Conservation (phyloP, 768 basidiomycete genomes). For the Hysterangium stoloniferum region DNA sequence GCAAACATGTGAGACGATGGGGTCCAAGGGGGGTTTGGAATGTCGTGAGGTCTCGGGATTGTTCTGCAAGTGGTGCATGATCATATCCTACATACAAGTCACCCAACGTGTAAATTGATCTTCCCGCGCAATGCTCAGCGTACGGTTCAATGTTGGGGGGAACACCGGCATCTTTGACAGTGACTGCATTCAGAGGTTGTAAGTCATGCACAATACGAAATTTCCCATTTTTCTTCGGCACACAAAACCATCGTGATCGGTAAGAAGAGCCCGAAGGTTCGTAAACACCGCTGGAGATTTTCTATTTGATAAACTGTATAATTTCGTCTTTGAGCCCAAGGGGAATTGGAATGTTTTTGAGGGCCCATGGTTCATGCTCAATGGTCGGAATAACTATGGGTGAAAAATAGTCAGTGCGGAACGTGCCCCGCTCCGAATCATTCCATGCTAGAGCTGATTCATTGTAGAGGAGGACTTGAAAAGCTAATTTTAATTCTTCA, state of each 20-base stretch:
- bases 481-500: slow-evolving; percentile 25
- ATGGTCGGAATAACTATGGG: slow-evolving; percentile 27
- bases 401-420: slow-evolving; percentile 24
- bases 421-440: slow-evolving; percentile 25
- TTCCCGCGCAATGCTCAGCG: slow-evolving; percentile 22
- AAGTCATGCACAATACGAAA: slow-evolving; percentile 16
- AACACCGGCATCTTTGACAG: slow-evolving; percentile 15
- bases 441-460: slow-evolving; percentile 18
- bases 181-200: slow-evolving; percentile 16
- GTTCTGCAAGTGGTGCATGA: slow-evolving; percentile 2
- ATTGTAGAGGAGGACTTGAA: slow-evolving; percentile 24
- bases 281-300: slow-evolving; percentile 19
- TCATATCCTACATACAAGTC: slow-evolving; percentile 17
- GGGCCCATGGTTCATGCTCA: slow-evolving; percentile 28
- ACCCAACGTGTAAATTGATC: slow-evolving; percentile 14
- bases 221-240: slow-evolving; percentile 16
- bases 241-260: slow-evolving; percentile 22
- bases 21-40: slow-evolving; percentile 13
- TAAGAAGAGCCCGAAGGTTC: slow-evolving; percentile 20
- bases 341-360: slow-evolving; percentile 16
- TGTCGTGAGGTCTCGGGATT: slow-evolving; percentile 16
- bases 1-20: slow-evolving; percentile 2
- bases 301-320: slow-evolving; percentile 19
- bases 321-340: slow-evolving; percentile 10
- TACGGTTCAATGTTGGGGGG: slow-evolving; percentile 16